phyloP scores from a whole-genome alignment of 2,329 filamentous ascomycete species.

The Juglanconis oblonga region DNA sequence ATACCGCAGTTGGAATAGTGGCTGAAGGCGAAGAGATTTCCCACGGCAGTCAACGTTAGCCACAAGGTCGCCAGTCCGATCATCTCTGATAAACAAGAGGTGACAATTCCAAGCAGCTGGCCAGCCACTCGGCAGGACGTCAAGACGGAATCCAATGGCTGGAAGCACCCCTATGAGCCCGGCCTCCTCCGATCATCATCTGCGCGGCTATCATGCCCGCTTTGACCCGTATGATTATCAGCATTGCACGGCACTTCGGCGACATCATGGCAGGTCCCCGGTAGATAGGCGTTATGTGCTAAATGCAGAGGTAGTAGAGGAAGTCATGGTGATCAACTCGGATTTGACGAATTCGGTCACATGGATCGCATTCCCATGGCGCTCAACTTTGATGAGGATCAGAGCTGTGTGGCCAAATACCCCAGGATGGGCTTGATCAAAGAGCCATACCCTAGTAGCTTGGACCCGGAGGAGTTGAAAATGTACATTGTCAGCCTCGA shows the following conservation, averaged over 20 bases:
- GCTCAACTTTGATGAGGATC: conserved; percentile 5
- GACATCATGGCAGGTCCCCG: no score
- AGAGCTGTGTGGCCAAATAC: neutral
- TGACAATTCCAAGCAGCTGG: neutral
- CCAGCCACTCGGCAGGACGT: neutral
- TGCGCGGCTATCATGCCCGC: no score
- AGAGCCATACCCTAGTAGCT: neutral
- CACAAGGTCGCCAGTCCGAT: neutral
- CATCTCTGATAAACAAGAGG: neutral
- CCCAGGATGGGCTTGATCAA: neutral
- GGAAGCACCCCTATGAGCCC: no score
- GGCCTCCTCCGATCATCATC: no score
- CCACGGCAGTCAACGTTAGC: neutral
- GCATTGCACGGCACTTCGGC: no score
- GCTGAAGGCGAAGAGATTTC: neutral
- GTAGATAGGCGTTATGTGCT: no score
- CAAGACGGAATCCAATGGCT: neutral
- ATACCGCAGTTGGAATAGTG: neutral
- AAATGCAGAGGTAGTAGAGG: no score
- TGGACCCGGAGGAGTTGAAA: neutral
- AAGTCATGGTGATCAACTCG: no score
- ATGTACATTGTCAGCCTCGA: neutral
- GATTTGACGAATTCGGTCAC: neutral
- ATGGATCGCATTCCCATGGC: neutral
- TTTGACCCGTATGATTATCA: no score